Conservation (phyloP, 2,329 filamentous ascomycete genomes). For the Trichoderma sp. region DNA sequence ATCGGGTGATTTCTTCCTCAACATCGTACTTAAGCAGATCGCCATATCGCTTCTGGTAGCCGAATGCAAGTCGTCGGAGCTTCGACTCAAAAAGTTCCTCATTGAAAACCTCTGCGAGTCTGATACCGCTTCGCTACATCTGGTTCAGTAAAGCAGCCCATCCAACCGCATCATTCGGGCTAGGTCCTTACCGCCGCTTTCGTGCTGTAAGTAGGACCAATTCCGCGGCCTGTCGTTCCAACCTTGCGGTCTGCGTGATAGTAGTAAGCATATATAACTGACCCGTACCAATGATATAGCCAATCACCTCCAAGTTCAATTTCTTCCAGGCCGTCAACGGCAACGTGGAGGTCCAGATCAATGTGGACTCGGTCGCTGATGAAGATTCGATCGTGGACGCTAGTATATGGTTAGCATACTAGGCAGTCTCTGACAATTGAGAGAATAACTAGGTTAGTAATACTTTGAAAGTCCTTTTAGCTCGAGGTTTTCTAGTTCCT, state of each 20-base stretch:
- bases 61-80: slow-evolving; percentile 57
- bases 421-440: slow-evolving; percentile 30
- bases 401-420: slow-evolving; percentile 25
- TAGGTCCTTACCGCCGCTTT: slow-evolving; percentile 25
- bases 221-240: slow-evolving; percentile 39
- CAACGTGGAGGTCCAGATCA: slow-evolving; percentile 61
- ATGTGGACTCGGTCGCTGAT: slow-evolving; percentile 63
- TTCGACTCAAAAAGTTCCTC: slow-evolving; percentile 63
- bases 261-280: not conserved
- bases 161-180: not conserved
- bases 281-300: not conserved
- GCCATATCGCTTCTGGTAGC: slow-evolving; percentile 64
- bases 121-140: slow-evolving; percentile 59
- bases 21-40: slow-evolving; percentile 63
- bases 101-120: slow-evolving; percentile 66
- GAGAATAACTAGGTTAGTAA: slow-evolving; percentile 20
- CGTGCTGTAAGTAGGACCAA: slow-evolving; percentile 37
- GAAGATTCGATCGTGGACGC: slow-evolving; percentile 50
- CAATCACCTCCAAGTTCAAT: slow-evolving; percentile 40
- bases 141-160: slow-evolving; percentile 20
- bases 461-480: slow-evolving; percentile 24
- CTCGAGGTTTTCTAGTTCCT: slow-evolving; percentile 40
- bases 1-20: slow-evolving; percentile 64
- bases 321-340: slow-evolving; percentile 68
- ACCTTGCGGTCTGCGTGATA: slow-evolving; percentile 27